Percentiles rank a stretch among this genome's conserved stretches.
Evolutionary conservation across 2,329 filamentous ascomycete genomes (phyloP).

Genomic region (Hypoxylon sp.): DNA sequence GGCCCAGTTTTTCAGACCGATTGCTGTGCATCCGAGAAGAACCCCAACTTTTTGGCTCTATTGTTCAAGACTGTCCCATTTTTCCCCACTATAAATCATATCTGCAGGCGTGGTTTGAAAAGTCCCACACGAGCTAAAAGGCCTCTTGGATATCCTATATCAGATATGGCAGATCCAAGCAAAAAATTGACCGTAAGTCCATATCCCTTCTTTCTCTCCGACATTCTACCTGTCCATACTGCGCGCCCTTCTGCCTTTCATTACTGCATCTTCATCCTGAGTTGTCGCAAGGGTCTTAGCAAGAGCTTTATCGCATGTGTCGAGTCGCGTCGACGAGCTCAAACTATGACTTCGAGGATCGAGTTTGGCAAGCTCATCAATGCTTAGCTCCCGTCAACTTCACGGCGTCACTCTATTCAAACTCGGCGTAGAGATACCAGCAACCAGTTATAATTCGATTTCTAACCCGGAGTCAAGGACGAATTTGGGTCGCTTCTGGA

Average conservation of each 20-base stretch:
- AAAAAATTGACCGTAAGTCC: constrained; percentile 42
- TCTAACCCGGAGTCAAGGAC: constrained; percentile 59
- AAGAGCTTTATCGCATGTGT: not conserved
- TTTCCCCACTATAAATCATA: constrained; percentile 19
- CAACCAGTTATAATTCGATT: not conserved
- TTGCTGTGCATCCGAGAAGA: constrained; percentile 32
- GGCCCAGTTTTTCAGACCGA: not conserved
- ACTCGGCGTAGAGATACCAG: not conserved
- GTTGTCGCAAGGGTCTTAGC: not conserved
- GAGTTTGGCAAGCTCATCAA: not conserved
- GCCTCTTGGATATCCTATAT: not conserved
- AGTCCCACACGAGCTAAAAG: not conserved
- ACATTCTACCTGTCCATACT: too few relatives aligned
- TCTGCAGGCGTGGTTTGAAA: constrained; percentile 6
- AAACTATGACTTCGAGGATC: not conserved
- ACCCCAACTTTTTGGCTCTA: constrained; percentile 16
- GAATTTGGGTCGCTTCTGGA: constrained; percentile 82
- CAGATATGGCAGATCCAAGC: constrained; percentile 41
- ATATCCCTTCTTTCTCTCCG: not conserved
- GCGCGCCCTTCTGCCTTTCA: not conserved
- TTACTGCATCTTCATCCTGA: not conserved
- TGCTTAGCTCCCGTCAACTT: not conserved
- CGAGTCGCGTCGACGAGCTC: not conserved
- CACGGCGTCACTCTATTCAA: not conserved
- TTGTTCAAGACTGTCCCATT: constrained; percentile 29